Percentiles rank a stretch among this genome's conserved stretches.
phyloP scores from a whole-genome alignment of 2,329 filamentous ascomycete genomes.

The Cadophora gregata region DNA sequence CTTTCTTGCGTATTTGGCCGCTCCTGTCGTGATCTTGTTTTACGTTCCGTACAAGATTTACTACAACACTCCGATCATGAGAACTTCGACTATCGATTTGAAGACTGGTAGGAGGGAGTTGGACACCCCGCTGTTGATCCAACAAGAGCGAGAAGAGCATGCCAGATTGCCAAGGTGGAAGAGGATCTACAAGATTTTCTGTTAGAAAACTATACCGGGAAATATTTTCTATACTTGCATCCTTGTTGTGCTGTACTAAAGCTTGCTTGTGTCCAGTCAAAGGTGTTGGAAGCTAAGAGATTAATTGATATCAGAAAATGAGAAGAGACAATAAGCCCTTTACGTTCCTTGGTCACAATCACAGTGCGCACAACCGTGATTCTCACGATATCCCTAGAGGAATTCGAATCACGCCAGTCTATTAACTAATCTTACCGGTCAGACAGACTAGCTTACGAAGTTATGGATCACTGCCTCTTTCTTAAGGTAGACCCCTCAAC shows the following conservation, averaged over 20 bases:
- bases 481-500: too few relatives aligned
- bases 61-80: conserved; percentile 46
- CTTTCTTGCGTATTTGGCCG: conserved; percentile 63
- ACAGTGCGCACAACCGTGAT: too few relatives aligned
- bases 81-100: conserved; percentile 35
- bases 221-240: background rate
- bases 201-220: conserved; percentile 18
- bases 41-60: conserved; percentile 71
- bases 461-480: too few relatives aligned
- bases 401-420: too few relatives aligned
- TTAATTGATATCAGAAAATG: too few relatives aligned
- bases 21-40: conserved; percentile 57
- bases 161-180: conserved; percentile 38
- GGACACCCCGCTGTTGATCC: conserved; percentile 37
- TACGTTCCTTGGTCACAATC: too few relatives aligned
- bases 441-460: too few relatives aligned
- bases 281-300: too few relatives aligned
- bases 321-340: too few relatives aligned
- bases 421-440: too few relatives aligned
- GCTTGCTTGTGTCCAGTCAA: too few relatives aligned
- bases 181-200: conserved; percentile 37
- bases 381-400: too few relatives aligned
- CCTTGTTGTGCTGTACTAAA: background rate
- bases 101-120: conserved; percentile 34
- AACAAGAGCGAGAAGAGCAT: conserved; percentile 35